Evolutionary conservation across 73 alveolate genomes (phyloP), one percentile per base, ranked within the genome.

Genomic region (Paramecium bursaria): DNA sequence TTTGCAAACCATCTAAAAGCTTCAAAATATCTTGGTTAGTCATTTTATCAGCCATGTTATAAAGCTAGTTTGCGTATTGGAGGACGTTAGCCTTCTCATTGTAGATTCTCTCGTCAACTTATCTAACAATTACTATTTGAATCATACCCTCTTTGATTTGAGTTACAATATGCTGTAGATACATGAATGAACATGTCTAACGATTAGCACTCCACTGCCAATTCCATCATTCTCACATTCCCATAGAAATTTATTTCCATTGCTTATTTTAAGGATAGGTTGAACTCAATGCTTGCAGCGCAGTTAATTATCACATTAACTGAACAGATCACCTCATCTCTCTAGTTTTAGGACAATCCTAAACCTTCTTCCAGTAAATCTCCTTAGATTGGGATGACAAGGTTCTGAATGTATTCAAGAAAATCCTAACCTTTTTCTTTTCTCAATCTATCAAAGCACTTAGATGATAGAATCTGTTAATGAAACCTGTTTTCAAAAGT

Each of bases 281-380:
- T 79, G 73, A 91, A 92, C 13, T 91, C 97, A 50, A 88, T 91
- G 46, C 88, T 50, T 9, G 95, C 97, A 15, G 97, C 97, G 50
- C 93, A 77, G 73, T 92, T 87, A 4, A 91, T 67, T 44, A 92
- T 91, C 52, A 92, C 67, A 89, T 90, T 91, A 11, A 89, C 85
- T 21, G 85, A 82, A 21, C 82, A 35, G 9, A 86, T 48, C 39
- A 92, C 46, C 44, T 48, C 74, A 30, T 87, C 61, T 30, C 87
- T 48, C 31, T 31, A 85, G 29, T 87, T 53, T 14, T 42, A 67
- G 39, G 73, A 26, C 4, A 92, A 48, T 19, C 95, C 97, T n/a
- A 92, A 50, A 52, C 75, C 90, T 13, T 85, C 90, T 39, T 86
- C 49, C 61, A 87, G 52, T 15, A 85, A 42, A 33, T 61, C 86